Conservation (phyloP, 371 early-diverging fungal species). For the Zychaea mexicana region DNA sequence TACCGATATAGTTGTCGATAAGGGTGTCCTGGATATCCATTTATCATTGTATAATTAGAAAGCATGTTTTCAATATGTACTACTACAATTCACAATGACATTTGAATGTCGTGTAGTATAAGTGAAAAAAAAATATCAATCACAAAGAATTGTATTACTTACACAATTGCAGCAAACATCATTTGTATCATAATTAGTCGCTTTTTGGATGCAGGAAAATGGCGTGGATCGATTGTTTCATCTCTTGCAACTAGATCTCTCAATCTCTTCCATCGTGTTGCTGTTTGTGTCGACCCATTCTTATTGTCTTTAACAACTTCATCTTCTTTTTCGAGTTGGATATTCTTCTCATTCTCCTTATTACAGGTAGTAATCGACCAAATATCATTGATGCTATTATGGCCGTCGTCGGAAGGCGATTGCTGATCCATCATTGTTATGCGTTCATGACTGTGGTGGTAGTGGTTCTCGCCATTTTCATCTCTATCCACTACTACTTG, state of each 20-base stretch:
- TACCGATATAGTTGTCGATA: neutral
- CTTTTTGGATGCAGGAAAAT: neutral
- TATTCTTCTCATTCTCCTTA: neutral
- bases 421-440: too few relatives aligned
- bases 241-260: neutral
- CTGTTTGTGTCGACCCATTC: neutral
- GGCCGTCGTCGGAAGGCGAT: neutral
- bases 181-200: neutral
- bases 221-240: neutral
- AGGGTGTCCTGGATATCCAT: neutral
- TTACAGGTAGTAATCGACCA: neutral
- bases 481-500: neutral
- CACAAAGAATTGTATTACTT: neutral
- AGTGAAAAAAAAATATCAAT: too few relatives aligned
- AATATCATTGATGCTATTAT: neutral
- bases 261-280: neutral
- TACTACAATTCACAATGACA: too few relatives aligned
- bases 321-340: neutral
- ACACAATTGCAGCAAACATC: conserved; percentile 6
- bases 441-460: too few relatives aligned
- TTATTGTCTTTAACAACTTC: neutral
- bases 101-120: too few relatives aligned
- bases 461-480: neutral
- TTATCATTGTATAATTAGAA: neutral
- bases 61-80: too few relatives aligned